Percentiles rank a stretch among this genome's conserved stretches.
phyloP scores from a whole-genome alignment of 352 stramenopile genomes.

The Phytophthora sansomeana region DNA sequence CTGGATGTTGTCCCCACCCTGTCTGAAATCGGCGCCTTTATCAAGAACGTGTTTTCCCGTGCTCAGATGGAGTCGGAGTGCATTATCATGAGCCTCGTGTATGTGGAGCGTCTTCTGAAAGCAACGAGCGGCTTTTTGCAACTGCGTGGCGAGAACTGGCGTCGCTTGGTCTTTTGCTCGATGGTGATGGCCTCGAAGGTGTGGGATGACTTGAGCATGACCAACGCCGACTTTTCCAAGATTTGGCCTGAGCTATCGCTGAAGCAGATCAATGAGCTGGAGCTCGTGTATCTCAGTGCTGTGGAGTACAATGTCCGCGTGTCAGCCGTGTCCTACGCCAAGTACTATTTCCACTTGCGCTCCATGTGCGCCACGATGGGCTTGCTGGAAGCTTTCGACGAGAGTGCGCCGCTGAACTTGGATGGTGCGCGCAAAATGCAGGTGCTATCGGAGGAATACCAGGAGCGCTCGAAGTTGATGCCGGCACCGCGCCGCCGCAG shows the following conservation, averaged over 20 bases:
- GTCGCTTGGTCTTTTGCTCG: constrained; percentile 94
- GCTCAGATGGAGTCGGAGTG: constrained; percentile 96
- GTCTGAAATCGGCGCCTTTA: constrained; percentile 92
- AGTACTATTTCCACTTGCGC: constrained; percentile 98
- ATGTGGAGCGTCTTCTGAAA: constrained; percentile 97
- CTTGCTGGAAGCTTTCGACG: constrained; percentile 75
- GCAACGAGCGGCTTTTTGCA: constrained; percentile 81
- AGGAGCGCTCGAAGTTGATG: constrained; percentile 84
- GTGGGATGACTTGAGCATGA: constrained; percentile 98
- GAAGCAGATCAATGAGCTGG: constrained; percentile 95
- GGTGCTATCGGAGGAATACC: constrained; percentile 88
- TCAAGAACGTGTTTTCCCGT: constrained; percentile 93
- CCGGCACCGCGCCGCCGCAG: constrained; percentile 74
- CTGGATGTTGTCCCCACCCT: constrained; percentile 83
- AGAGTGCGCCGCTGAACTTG: constrained; percentile 81
- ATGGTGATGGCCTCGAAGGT: constrained; percentile 98
- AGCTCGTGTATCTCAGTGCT: constrained; percentile 92
- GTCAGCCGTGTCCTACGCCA: constrained; percentile 87
- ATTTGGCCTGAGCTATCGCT: constrained; percentile 93
- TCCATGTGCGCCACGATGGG: constrained; percentile 94
- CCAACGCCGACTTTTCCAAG: constrained; percentile 97
- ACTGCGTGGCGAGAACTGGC: constrained; percentile 92
- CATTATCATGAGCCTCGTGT: constrained; percentile 98
- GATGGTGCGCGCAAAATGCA: constrained; percentile 90
- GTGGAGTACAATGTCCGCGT: constrained; percentile 93